Evolutionary conservation across 164 flowering plant genomes (phyloP), one percentile per base, ranked within the genome.

Genomic region (Vitis rotundifolia): DNA sequence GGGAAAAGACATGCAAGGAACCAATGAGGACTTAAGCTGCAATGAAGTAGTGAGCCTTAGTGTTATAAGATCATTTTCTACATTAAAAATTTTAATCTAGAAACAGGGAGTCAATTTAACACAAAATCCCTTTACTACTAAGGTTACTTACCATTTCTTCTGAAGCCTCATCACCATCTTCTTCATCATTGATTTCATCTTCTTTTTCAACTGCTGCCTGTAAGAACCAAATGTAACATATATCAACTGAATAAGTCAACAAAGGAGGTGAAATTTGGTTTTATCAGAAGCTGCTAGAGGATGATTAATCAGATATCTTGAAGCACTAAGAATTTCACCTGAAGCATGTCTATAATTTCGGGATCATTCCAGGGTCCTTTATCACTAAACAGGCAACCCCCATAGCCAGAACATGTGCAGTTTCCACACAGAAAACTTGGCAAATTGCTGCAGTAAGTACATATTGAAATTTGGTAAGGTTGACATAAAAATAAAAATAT

Each of bases 331-430:
- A 66, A 44, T 10, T 48, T 64, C 50, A 85, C 92, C 84, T 82
- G 78, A 73, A 89, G 70, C 59, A 82, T 63, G 47, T 79, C 80
- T 53, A 48, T 61, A 22, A 85, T 80, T 76, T 87, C 88, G 62
- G 89, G 87, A 77, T 88, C 77, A 37, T 82, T 90, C 97, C 97
- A 90, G 14, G 97, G 97, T 61, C 94, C 97, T 68, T 79, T 88
- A 63, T 92, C 94, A 66, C 83, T 81, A 13, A 76, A 63, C 11
- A 90, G 77, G 82, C 97, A 92, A 63, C 93, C 97, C 1, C 89
- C 94, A 67, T 74, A 71, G n/a, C 84, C 89, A 73, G 80, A 66
- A 75, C 94, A 92, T 9, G 83, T 81, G 81, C 97, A 92, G 28
- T 75, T 80, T 70, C 97, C 97, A 57, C 93, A 92, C 50, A 92